A percentile compares a stretch with the other conserved stretches of the same genome.
These are phyloP conservation scores for Cyclostephanos tholiformis DNA, from an alignment of 108 stramenopile species.

Conservation along the genomic window DNA sequence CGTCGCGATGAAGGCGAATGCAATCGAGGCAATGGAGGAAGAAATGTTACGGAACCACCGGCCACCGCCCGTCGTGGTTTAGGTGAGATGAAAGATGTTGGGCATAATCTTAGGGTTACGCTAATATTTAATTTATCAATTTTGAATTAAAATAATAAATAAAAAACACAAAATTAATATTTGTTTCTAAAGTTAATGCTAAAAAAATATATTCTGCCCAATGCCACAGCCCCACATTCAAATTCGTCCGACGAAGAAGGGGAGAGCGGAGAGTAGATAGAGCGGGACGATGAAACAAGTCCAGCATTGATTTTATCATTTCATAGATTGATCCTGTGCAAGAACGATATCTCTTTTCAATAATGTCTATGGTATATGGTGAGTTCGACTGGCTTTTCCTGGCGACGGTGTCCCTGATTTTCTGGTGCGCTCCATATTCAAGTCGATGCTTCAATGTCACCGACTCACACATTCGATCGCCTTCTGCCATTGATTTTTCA, in stretches of 20 bases:
- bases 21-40: not conserved
- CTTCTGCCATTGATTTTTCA: slow-evolving; percentile 17
- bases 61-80: too few relatives aligned
- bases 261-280: not conserved
- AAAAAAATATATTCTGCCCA: not conserved
- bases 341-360: slow-evolving; percentile 2
- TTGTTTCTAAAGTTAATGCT: too few relatives aligned
- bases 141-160: too few relatives aligned
- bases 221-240: not conserved
- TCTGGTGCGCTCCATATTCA: not conserved
- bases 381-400: slow-evolving; percentile 8
- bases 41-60: too few relatives aligned
- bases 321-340: not conserved
- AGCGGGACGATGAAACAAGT: not conserved
- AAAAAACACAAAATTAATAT: too few relatives aligned
- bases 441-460: not conserved
- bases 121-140: too few relatives aligned
- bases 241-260: not conserved
- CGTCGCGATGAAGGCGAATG: not conserved
- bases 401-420: not conserved
- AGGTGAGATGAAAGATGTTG: too few relatives aligned
- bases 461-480: not conserved
- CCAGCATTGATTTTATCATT: not conserved
- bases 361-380: slow-evolving; percentile 57
- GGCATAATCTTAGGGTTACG: too few relatives aligned